These are phyloP conservation scores for Phialophora tarda DNA, from an alignment of 2,329 filamentous ascomycete species.

Conservation along the genomic window DNA sequence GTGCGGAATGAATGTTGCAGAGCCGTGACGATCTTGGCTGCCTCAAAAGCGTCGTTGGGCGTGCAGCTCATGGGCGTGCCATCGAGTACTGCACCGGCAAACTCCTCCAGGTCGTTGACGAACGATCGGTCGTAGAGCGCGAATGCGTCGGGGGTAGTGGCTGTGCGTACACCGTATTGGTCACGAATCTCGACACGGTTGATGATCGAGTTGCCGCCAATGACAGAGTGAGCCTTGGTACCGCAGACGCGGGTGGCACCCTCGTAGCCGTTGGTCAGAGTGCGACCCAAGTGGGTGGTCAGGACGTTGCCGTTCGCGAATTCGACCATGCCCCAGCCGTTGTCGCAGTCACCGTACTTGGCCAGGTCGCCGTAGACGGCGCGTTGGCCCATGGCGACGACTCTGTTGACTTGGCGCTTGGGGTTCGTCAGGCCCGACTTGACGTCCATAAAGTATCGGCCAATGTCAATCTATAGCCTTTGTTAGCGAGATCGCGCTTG, in stretches of 20 bases:
- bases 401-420: conserved; percentile 43
- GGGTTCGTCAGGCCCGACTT: conserved; percentile 40
- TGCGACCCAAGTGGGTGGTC: conserved; percentile 46
- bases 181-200: conserved; percentile 27
- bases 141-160: conserved; percentile 26
- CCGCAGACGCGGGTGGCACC: conserved; percentile 45
- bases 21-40: conserved; percentile 22
- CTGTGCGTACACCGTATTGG: conserved; percentile 21
- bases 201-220: conserved; percentile 19
- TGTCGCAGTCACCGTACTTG: conserved; percentile 32
- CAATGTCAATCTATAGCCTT: conserved; percentile 37
- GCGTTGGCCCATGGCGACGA: conserved; percentile 43
- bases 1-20: conserved; percentile 27
- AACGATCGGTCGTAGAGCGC: conserved; percentile 25
- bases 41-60: conserved; percentile 26
- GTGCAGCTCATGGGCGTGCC: conserved; percentile 21
- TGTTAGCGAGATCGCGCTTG: too few relatives aligned
- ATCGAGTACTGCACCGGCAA: conserved; percentile 22
- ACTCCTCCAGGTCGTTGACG: conserved; percentile 27
- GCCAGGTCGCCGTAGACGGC: conserved; percentile 43
- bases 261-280: conserved; percentile 47
- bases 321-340: conserved; percentile 47
- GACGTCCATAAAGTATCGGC: conserved; percentile 37
- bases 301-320: conserved; percentile 48
- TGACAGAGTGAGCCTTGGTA: conserved; percentile 43